Evolutionary conservation across 768 basidiomycete species (phyloP), one percentile per base, ranked within the genome.

Genomic region (Coprinopsis cinerea): DNA sequence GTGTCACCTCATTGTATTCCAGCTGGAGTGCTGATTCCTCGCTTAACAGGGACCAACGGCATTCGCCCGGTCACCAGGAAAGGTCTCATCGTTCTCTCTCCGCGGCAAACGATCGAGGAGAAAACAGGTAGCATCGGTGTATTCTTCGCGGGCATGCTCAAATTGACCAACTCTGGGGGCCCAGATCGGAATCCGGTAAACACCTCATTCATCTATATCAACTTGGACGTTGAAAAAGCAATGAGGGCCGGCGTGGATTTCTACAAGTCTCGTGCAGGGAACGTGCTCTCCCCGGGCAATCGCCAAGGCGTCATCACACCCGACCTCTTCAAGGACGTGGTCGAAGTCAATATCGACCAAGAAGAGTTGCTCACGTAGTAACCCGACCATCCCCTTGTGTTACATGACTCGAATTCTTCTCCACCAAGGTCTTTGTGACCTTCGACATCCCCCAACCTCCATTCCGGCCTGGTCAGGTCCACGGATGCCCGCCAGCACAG

Each of bases 171-270:
- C 22, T 36, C 42, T 30, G 26, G 15, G 43, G 22, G 10, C 22
- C 15, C 25, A 46, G 51, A 23, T 35, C 30, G 30, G 9, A 34
- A 34, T n/a, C 30, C 17, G 27, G 34, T 25, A 24, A 18, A 40
- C 44, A 41, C 43, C 14, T 51, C 49, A 3, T 44, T 37, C 27
- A 34, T 59, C 22, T 52, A 56, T 25, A 53, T 59, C 44, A 22
- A 43, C 26, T 22, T 59, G 27, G 49, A 59, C 27, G 49, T 57
- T n/a, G n/a, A 41, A 14, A 44, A 40, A 10, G 56, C 58, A 5
- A 51, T 57, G 52, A 32, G 41, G 13, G 45, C 44, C 10, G 58
- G 58, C 13, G 52, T 57, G 36, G 52, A 53, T 37, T 57, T 59
- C 37, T 59, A 50, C 46, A 17, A 26, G 11, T 52, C 58, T 25